A percentile compares a stretch with the other conserved stretches of the same genome.
These are phyloP conservation scores for Citeromyces nyonsensis DNA, from an alignment of 805 yeast species.

Conservation along the genomic window DNA sequence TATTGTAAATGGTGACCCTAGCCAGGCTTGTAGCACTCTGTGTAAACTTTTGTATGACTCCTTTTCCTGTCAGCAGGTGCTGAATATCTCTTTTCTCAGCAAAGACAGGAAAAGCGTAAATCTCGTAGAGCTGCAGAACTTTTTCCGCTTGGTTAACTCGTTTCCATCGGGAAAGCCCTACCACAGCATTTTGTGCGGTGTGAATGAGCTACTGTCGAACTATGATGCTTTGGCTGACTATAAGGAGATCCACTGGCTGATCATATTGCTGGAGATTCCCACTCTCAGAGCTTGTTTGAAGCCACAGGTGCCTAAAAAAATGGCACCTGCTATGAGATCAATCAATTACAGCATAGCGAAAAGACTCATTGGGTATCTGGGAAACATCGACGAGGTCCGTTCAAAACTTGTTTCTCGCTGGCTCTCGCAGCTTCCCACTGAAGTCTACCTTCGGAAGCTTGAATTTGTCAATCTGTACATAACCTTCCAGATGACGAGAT, in stretches of 20 bases:
- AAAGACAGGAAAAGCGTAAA: conserved; percentile 24
- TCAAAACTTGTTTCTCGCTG: conserved; percentile 32
- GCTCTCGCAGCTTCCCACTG: conserved; percentile 28
- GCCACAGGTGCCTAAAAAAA: conserved; percentile 8
- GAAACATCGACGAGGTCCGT: conserved; percentile 25
- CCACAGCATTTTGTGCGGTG: conserved; percentile 33
- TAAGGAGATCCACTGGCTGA: conserved; percentile 34
- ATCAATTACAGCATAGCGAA: conserved; percentile 58
- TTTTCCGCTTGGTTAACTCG: conserved; percentile 26
- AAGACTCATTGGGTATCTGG: conserved; percentile 51
- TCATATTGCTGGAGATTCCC: conserved; percentile 60
- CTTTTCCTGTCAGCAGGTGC: conserved; percentile 27
- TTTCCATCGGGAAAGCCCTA: conserved; percentile 52
- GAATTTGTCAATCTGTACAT: conserved; percentile 64
- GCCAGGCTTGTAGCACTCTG: no score
- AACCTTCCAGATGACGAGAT: conserved; percentile 53
- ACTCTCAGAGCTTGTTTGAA: conserved; percentile 29
- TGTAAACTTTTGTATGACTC: conserved; percentile 15
- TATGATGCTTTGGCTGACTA: conserved; percentile 26
- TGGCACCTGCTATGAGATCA: conserved; percentile 32
- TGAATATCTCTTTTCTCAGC: conserved; percentile 41
- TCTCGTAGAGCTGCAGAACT: conserved; percentile 24
- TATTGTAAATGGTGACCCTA: no score
- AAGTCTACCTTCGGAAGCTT: conserved; percentile 33
- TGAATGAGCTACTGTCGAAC: conserved; percentile 33